These are phyloP conservation scores for Coemansia erecta DNA, from an alignment of 192 early-diverging fungal species.

Conservation along the genomic window DNA sequence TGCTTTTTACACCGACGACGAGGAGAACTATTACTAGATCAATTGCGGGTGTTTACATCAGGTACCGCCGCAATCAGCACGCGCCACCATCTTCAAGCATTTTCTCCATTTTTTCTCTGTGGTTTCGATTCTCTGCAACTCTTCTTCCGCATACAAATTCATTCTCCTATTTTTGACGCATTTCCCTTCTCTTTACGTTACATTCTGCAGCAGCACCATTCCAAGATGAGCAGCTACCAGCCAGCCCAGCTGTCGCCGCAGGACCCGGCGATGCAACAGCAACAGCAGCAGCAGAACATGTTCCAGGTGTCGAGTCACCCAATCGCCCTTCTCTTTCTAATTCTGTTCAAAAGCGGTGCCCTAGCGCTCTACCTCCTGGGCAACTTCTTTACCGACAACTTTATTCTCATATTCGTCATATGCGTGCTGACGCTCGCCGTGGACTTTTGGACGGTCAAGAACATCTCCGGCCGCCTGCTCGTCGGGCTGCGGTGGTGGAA, in stretches of 20 bases:
- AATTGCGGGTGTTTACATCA: no score
- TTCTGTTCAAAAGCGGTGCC: conserved; percentile 81
- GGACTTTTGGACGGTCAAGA: conserved; percentile 99
- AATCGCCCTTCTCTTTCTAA: conserved; percentile 83
- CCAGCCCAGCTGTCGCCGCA: conserved; percentile 5
- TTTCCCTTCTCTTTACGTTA: background rate
- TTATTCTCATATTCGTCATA: conserved; percentile 88
- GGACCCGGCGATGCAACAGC: background rate
- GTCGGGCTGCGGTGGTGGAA: conserved; percentile 99
- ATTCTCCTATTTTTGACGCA: no score
- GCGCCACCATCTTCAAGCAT: no score
- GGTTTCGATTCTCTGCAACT: background rate
- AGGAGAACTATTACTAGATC: no score
- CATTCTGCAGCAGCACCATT: background rate
- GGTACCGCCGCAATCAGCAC: no score
- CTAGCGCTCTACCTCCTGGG: conserved; percentile 85
- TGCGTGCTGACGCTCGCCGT: conserved; percentile 89
- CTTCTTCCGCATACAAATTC: background rate
- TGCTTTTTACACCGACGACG: no score
- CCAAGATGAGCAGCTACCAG: conserved; percentile 6
- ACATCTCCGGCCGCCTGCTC: conserved; percentile 91
- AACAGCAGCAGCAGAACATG: conserved; percentile 36
- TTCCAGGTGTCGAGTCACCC: conserved; percentile 71
- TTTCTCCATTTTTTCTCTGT: conserved; percentile 4
- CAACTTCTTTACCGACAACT: conserved; percentile 77